Conservation (phyloP, 306 rosid species). For the Cajanus cajan region DNA sequence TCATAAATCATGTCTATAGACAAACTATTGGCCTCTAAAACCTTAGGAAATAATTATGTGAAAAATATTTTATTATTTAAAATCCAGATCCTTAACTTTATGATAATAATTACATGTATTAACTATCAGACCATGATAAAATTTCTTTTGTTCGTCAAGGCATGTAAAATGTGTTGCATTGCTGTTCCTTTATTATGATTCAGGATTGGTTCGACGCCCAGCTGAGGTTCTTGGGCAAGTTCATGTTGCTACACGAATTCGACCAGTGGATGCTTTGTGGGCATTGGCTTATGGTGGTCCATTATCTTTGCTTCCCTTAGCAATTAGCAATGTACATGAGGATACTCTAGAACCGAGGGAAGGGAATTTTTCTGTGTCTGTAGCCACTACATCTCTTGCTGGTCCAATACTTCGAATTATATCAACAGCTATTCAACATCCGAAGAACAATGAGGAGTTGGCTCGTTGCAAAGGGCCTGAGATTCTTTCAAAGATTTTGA, state of each 20-base stretch:
- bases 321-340: conserved; percentile 65
- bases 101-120: conserved; percentile 25
- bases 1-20: background rate
- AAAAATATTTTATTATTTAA: conserved; percentile 16
- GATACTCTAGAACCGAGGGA: conserved; percentile 74
- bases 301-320: conserved; percentile 90
- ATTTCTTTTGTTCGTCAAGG: conserved; percentile 24
- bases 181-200: conserved; percentile 34
- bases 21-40: background rate
- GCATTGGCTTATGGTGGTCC: conserved; percentile 97
- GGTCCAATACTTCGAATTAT: conserved; percentile 81
- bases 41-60: background rate
- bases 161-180: conserved; percentile 26
- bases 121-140: background rate
- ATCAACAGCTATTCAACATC: conserved; percentile 66
- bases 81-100: conserved; percentile 10
- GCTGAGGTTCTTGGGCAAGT: conserved; percentile 99
- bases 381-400: conserved; percentile 81
- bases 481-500: conserved; percentile 87
- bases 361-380: conserved; percentile 60
- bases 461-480: conserved; percentile 88
- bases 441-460: conserved; percentile 89
- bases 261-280: conserved; percentile 89
- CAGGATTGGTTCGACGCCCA: conserved; percentile 88
- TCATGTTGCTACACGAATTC: conserved; percentile 81